Percentiles rank a stretch among this genome's conserved stretches.
phyloP scores from a whole-genome alignment of 1,139 yeast species.

The Meyerozyma smithsonii region DNA sequence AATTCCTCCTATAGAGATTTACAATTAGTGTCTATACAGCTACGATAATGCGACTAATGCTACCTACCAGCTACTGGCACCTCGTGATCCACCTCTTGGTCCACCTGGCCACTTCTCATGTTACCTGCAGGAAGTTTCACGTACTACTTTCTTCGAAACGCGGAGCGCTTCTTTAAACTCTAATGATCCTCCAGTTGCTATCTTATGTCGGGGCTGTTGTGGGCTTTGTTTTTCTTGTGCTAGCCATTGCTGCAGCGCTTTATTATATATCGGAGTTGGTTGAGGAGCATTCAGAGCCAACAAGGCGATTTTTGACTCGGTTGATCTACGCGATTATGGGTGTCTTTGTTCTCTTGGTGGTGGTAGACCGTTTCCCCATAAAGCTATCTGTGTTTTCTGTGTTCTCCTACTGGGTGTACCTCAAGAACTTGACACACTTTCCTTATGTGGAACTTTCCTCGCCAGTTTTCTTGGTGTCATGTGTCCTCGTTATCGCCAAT shows the following conservation, averaged over 20 bases:
- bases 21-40: slow-evolving; percentile 45
- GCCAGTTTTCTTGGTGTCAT: slow-evolving; percentile 65
- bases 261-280: slow-evolving; percentile 89
- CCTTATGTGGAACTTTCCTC: slow-evolving; percentile 78
- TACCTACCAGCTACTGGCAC: not conserved
- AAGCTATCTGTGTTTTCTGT: slow-evolving; percentile 61
- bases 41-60: not conserved
- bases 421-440: slow-evolving; percentile 71
- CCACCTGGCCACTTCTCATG: too few relatives aligned
- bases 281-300: slow-evolving; percentile 87
- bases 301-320: slow-evolving; percentile 62
- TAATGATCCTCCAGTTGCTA: slow-evolving; percentile 40
- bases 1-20: slow-evolving; percentile 92
- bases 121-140: not conserved
- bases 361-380: slow-evolving; percentile 79
- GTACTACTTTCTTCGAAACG: not conserved
- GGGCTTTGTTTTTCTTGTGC: slow-evolving; percentile 67
- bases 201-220: slow-evolving; percentile 66
- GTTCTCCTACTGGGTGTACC: slow-evolving; percentile 65
- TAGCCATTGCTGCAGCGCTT: slow-evolving; percentile 73
- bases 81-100: not conserved
- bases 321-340: slow-evolving; percentile 57
- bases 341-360: slow-evolving; percentile 49
- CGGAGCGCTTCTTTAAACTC: not conserved
- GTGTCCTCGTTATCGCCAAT: slow-evolving; percentile 69